phyloP scores from a whole-genome alignment of 2,329 filamentous ascomycete genomes.

The Lizonia empirigonia region DNA sequence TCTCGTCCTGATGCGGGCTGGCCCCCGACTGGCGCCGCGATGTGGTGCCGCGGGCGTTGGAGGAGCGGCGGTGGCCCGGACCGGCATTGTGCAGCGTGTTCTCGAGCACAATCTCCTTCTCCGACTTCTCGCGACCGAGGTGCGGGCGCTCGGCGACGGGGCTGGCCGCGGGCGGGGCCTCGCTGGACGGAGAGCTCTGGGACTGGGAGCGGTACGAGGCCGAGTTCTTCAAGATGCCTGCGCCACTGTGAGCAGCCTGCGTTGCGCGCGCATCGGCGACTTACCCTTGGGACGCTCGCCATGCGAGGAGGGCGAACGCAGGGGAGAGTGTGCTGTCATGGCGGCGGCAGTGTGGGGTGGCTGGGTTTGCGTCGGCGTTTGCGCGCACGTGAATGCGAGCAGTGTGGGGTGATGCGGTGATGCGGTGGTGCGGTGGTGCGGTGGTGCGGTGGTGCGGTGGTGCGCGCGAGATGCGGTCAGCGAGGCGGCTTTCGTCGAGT shows the following conservation, averaged over 20 bases:
- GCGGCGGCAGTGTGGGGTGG: slow-evolving; percentile 12
- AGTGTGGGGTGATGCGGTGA: slow-evolving; percentile 6
- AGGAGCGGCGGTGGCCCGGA: slow-evolving; percentile 75
- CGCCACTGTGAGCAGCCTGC: slow-evolving; percentile 17
- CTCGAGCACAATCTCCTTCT: slow-evolving; percentile 88
- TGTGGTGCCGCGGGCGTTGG: slow-evolving; percentile 67
- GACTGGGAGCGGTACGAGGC: slow-evolving; percentile 61
- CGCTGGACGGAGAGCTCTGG: slow-evolving; percentile 54
- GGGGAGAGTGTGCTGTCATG: slow-evolving; percentile 46
- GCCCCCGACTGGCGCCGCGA: slow-evolving; percentile 73
- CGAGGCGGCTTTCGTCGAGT: too few relatives aligned
- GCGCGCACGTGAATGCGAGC: slow-evolving; percentile 21
- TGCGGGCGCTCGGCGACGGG: slow-evolving; percentile 48
- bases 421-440: too few relatives aligned
- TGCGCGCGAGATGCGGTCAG: slow-evolving; percentile 3
- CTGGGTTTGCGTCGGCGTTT: slow-evolving; percentile 7
- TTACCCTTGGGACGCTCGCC: slow-evolving; percentile 54
- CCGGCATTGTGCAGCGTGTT: slow-evolving; percentile 96
- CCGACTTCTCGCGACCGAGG: slow-evolving; percentile 61
- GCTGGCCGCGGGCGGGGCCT: slow-evolving; percentile 42
- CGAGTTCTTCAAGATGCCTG: slow-evolving; percentile 94
- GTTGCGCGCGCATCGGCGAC: slow-evolving; percentile 3
- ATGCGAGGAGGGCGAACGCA: slow-evolving; percentile 44
- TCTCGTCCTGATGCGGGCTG: slow-evolving; percentile 60
- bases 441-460: too few relatives aligned